Percentiles rank a stretch among this genome's conserved stretches.
Conservation (phyloP, 768 basidiomycete species). For the Leccinellum albellum region DNA sequence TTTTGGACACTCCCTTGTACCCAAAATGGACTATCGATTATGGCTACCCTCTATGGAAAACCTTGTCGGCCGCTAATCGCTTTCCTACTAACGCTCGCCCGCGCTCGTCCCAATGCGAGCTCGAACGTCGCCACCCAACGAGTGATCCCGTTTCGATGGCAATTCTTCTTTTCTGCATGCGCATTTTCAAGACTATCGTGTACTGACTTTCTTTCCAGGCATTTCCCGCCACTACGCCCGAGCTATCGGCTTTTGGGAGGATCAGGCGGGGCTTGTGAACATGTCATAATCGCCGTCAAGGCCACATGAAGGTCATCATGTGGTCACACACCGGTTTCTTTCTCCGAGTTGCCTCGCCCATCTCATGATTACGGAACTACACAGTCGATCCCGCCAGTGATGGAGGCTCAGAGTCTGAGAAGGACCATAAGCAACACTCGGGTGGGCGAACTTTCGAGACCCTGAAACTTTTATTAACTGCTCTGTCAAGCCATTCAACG, state of each 20-base stretch:
- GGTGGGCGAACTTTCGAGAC: neutral
- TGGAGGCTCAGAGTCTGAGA: neutral
- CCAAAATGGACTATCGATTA: conserved; percentile 9
- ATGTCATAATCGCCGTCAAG: neutral
- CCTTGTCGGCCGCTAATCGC: neutral
- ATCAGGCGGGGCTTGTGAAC: neutral
- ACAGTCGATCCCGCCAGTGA: neutral
- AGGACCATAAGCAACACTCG: neutral
- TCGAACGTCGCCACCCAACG: neutral
- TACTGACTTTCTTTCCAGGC: neutral
- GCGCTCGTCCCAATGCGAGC: neutral
- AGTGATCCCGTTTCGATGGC: neutral
- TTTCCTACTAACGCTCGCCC: neutral
- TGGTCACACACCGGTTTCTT: neutral
- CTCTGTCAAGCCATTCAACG: neutral
- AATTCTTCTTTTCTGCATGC: neutral
- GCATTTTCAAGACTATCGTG: neutral
- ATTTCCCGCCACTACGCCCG: neutral
- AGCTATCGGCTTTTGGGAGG: neutral
- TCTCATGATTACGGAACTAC: neutral
- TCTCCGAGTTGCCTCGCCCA: neutral
- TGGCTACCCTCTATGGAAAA: conserved; percentile 2
- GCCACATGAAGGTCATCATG: neutral
- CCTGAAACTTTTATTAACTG: neutral
- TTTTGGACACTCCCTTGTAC: conserved; percentile 20